Conservation (phyloP, 768 basidiomycete species). For the Coprinellus micaceus region DNA sequence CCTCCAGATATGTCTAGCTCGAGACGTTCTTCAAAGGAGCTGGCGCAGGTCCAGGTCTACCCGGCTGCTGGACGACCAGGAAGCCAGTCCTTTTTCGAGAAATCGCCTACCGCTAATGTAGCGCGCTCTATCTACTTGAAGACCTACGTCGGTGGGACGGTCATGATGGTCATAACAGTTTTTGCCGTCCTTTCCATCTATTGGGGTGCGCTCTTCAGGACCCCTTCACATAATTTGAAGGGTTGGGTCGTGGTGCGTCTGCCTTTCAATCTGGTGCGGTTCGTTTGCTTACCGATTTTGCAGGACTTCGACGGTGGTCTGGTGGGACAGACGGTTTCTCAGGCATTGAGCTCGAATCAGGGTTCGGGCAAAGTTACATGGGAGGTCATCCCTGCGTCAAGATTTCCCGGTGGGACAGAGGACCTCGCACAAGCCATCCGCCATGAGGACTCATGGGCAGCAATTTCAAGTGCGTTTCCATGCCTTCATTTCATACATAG, state of each 20-base stretch:
- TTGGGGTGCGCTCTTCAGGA: conserved; percentile 51
- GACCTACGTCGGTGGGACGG: conserved; percentile 33
- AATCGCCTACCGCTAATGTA: conserved; percentile 24
- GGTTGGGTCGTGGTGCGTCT: conserved; percentile 48
- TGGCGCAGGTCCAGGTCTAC: conserved; percentile 5
- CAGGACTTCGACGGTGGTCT: conserved; percentile 54
- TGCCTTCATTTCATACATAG: neutral
- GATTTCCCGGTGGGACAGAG: conserved; percentile 42
- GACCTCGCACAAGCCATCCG: conserved; percentile 44
- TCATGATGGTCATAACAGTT: conserved; percentile 40
- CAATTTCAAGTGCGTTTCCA: conserved; percentile 44
- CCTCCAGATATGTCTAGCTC: neutral
- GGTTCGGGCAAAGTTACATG: conserved; percentile 39
- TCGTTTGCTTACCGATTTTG: neutral
- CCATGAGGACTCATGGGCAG: conserved; percentile 52
- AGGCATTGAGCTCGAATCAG: conserved; percentile 29
- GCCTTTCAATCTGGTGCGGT: conserved; percentile 5
- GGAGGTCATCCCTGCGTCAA: conserved; percentile 35
- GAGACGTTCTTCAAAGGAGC: neutral
- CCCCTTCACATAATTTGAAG: conserved; percentile 36
- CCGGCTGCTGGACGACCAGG: neutral
- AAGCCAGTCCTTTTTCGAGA: conserved; percentile 4
- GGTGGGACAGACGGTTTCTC: conserved; percentile 45
- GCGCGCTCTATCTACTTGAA: conserved; percentile 40
- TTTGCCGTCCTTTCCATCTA: conserved; percentile 49